A percentile compares a stretch with the other conserved stretches of the same genome.
These are phyloP conservation scores for Urochloa ruziziensis DNA, from an alignment of 176 grass and related monocot species.

Conservation along the genomic window DNA sequence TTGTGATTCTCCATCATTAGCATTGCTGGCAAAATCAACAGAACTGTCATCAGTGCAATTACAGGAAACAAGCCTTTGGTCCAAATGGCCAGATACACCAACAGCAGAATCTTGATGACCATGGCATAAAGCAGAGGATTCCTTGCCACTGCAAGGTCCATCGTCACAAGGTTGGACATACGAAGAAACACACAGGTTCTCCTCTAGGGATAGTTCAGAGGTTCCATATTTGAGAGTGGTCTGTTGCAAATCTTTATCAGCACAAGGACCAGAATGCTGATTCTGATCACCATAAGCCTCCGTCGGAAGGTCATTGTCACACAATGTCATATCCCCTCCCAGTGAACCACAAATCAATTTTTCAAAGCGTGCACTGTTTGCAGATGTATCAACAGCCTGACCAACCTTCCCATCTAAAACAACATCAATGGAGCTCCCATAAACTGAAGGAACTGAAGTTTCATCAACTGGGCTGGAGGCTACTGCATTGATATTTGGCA, in stretches of 20 bases:
- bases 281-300: slow-evolving; percentile 22
- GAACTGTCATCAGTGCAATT: slow-evolving; percentile 20
- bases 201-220: slow-evolving; percentile 12
- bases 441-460: slow-evolving; percentile 3
- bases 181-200: not conserved
- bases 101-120: slow-evolving; percentile 23
- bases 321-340: slow-evolving; percentile 2
- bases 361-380: slow-evolving; percentile 6
- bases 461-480: not conserved
- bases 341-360: slow-evolving; percentile 6
- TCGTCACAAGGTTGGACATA: not conserved
- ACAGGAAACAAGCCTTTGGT: slow-evolving; percentile 13
- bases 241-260: slow-evolving; percentile 13
- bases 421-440: slow-evolving; percentile 13
- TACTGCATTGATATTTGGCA: slow-evolving; percentile 9
- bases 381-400: not conserved
- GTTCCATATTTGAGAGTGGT: not conserved
- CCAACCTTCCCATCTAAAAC: not conserved
- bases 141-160: slow-evolving; percentile 25
- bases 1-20: slow-evolving; percentile 28
- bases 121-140: slow-evolving; percentile 11
- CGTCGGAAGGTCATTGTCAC: not conserved
- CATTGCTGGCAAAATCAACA: slow-evolving; percentile 21
- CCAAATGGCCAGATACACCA: not conserved
- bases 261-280: slow-evolving; percentile 19